A percentile compares a stretch with the other conserved stretches of the same genome.
phyloP scores from a whole-genome alignment of 2,329 filamentous ascomycete species.

The Talaromyces sp. region DNA sequence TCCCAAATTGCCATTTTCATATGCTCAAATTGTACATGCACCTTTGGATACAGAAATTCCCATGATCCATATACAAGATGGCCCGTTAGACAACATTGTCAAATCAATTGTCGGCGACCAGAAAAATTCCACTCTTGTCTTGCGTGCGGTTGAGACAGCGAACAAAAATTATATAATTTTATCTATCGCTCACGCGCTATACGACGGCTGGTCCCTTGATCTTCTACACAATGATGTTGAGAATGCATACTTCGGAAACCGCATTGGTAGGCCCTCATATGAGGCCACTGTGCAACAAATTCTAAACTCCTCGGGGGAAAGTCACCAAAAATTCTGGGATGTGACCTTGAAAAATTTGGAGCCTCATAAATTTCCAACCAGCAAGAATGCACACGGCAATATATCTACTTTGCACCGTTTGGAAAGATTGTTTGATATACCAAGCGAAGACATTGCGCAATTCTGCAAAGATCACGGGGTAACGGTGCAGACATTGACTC shows the following conservation, averaged over 20 bases:
- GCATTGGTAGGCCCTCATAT: conserved; percentile 44
- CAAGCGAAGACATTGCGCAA: conserved; percentile 39
- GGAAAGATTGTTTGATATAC: conserved; percentile 25
- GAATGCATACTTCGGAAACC: conserved; percentile 54
- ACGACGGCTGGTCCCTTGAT: conserved; percentile 80
- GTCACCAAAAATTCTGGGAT: conserved; percentile 64
- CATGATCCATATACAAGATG: conserved; percentile 17
- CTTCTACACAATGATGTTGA: conserved; percentile 69
- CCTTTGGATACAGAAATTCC: conserved; percentile 29
- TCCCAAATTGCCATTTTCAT: conserved; percentile 51
- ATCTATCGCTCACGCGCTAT: conserved; percentile 80
- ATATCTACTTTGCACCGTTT: conserved; percentile 22
- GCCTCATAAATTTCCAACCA: conserved; percentile 36
- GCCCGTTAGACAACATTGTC: conserved; percentile 17
- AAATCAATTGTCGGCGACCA: conserved; percentile 12
- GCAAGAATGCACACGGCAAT: conserved; percentile 13
- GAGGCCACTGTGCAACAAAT: conserved; percentile 54
- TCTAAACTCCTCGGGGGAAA: conserved; percentile 42
- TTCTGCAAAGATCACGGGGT: conserved; percentile 65
- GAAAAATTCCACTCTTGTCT: conserved; percentile 24
- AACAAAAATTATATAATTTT: conserved; percentile 49
- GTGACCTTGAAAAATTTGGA: conserved; percentile 57
- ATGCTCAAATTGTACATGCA: conserved; percentile 51
- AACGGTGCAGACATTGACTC: conserved; percentile 72
- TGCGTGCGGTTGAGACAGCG: conserved; percentile 35